phyloP scores from a whole-genome alignment of 305 asterid species.

The Vinca major region DNA sequence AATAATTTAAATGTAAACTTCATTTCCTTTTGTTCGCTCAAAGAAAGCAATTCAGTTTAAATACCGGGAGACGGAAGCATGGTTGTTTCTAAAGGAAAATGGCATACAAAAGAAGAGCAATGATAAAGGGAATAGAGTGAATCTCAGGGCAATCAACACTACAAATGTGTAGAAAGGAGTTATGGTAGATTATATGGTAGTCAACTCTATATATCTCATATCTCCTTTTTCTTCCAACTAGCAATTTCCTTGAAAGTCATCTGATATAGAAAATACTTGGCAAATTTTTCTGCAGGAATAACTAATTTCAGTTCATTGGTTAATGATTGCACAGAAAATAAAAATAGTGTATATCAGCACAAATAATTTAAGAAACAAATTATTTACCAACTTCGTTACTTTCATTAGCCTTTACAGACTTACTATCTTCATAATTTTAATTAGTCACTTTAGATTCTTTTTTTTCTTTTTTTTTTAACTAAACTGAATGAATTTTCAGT shows the following conservation, averaged over 20 bases:
- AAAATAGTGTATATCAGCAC: background rate
- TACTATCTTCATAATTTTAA: background rate
- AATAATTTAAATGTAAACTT: constrained; percentile 2
- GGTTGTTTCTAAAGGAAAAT: background rate
- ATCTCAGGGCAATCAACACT: background rate
- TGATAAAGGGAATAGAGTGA: background rate
- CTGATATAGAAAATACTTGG: background rate
- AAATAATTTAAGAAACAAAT: background rate
- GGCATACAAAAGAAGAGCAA: background rate
- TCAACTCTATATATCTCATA: background rate
- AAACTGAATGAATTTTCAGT: background rate
- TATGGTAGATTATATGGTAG: background rate
- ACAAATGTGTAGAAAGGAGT: background rate
- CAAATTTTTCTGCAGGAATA: background rate
- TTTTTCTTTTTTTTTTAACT: too few relatives aligned
- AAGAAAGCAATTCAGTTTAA: background rate
- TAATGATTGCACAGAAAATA: background rate
- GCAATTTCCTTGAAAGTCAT: background rate
- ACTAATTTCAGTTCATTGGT: background rate
- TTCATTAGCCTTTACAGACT: background rate
- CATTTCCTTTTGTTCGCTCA: background rate
- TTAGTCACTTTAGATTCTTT: background rate
- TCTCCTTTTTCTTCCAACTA: background rate
- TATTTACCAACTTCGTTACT: background rate
- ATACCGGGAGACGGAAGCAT: background rate